phyloP scores from a whole-genome alignment of 345 rosid species.

The Arabis hirsuta region DNA sequence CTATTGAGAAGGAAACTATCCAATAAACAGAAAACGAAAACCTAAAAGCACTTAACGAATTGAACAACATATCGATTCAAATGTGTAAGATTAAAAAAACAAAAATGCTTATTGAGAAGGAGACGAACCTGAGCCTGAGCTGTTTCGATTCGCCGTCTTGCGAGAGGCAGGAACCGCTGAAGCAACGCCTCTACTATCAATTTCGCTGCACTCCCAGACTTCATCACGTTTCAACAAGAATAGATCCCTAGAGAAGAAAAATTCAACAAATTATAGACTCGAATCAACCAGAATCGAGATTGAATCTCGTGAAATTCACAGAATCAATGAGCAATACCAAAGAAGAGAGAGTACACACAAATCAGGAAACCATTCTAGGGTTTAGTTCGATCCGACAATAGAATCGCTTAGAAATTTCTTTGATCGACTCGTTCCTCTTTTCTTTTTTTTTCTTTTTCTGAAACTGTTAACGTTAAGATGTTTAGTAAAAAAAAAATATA shows the following conservation, averaged over 20 bases:
- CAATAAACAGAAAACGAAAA: conserved; percentile 17
- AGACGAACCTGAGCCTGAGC: conserved; percentile 90
- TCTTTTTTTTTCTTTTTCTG: background rate
- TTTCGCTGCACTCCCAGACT: conserved; percentile 93
- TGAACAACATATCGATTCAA: conserved; percentile 8
- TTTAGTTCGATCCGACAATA: conserved; percentile 32
- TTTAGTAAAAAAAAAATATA: conserved; percentile 5
- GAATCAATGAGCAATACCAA: conserved; percentile 25
- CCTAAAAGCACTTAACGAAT: background rate
- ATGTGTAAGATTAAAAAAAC: conserved; percentile 13
- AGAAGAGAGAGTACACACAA: conserved; percentile 17
- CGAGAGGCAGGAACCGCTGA: conserved; percentile 96
- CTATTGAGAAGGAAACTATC: conserved; percentile 14
- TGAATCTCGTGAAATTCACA: conserved; percentile 28
- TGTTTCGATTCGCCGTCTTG: conserved; percentile 94
- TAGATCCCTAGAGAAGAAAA: conserved; percentile 24
- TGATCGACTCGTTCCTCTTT: conserved; percentile 24
- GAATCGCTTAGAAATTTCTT: conserved; percentile 21
- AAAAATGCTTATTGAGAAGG: conserved; percentile 23
- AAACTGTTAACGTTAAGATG: conserved; percentile 19
- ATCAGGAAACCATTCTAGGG: conserved; percentile 44
- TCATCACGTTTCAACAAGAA: conserved; percentile 52
- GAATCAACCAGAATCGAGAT: conserved; percentile 19
- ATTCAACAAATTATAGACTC: conserved; percentile 19
- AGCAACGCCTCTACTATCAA: conserved; percentile 93